Evolutionary conservation across 768 basidiomycete species (phyloP), one percentile per base, ranked within the genome.

Genomic region (Rhizopogon sp.): DNA sequence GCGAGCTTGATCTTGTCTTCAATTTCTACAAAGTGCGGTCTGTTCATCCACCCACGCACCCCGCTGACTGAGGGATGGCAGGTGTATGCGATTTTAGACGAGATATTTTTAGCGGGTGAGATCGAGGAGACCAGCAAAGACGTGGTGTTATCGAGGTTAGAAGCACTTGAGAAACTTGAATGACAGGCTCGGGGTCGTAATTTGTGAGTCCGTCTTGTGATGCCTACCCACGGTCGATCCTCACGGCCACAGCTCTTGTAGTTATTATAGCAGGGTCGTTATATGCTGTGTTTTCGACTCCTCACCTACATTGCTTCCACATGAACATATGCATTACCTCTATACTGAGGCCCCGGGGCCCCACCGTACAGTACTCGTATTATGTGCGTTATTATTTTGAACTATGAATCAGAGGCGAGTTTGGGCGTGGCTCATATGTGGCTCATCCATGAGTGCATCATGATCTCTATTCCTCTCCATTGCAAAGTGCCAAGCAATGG

Each of bases 91-190:
- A 98, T 99, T 53, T 77, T 99, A 54, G 97, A 99, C 67, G 97
- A 99, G 67, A 92, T 98, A 51, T 98, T 99, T 75, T 79, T 99
- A 13, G 97, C 97, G 3, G 97, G 97, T 5, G 97, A 99, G 73
- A 89, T 98, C 41, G 95, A 98, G 71, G 97, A 98, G 72, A 98
- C 96, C 35, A 93, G 90, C 68, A 98, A 98, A 66, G 92, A 94
- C 52, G 96, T 98, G 29, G 95, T 98, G 2, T 73, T 98, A 43
- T 81, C 88, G 50, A 81, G 97, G 59, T 71, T 99, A 46, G 96
- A 97, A 62, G 88, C 89, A 65, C 74, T 98, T 58, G 97, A 98
- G 75, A 93, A 95, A 71, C 76, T 97, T 54, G 94, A 96, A 71
- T 96, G 72, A 75, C 45, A 55, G 51, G 40, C 46, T 22, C 16